Evolutionary conservation across 2,329 filamentous ascomycete genomes (phyloP), one percentile per base, ranked within the genome.

Genomic region (Scedosporium apiospermum): DNA sequence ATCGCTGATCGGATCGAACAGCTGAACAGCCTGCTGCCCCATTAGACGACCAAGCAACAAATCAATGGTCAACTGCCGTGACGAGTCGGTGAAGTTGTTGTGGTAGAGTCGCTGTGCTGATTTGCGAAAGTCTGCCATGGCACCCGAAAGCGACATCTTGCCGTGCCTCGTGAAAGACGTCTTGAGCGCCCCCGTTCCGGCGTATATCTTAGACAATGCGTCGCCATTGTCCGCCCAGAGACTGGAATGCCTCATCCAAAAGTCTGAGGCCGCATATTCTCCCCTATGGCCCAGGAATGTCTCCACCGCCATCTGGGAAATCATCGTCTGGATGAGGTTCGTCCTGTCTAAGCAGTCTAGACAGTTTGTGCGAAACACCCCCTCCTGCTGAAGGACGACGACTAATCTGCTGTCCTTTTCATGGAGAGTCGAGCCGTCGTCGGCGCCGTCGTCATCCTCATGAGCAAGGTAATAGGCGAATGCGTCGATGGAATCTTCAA

Each of bases 141-240:
- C 91, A 30, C 95, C 95, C 1, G 93, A 91, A 26, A 98, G 75
- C 10, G 93, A 96, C 91, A 96, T 97, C 75, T 97, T 98, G 41
- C 95, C 95, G 70, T 90, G 87, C 63, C 95, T 84, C 1, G 95
- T 99, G 69, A 96, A 98, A 0, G 93, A 97, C 2, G 92, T 93
- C 73, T 98, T 99, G 55, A 99, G 78, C 16, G 95, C 95, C 4
- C 95, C 95, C 3, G 95, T 99, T 26, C 95, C 95, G 7, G 95
- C 95, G 72, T 99, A 99, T 27, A 97, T 98, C 70, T 91, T 91
- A 12, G 93, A 97, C 58, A 99, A 76, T 5, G 90, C 89, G 76
- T 99, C 95, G 23, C 95, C 95, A 71, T 97, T 98, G 74, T 99
- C 95, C 41, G 95, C 95, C 95, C 95, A 99, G 1, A 99, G 81